Conservation (phyloP, 805 yeast genomes). For the Pichia manshurica region DNA sequence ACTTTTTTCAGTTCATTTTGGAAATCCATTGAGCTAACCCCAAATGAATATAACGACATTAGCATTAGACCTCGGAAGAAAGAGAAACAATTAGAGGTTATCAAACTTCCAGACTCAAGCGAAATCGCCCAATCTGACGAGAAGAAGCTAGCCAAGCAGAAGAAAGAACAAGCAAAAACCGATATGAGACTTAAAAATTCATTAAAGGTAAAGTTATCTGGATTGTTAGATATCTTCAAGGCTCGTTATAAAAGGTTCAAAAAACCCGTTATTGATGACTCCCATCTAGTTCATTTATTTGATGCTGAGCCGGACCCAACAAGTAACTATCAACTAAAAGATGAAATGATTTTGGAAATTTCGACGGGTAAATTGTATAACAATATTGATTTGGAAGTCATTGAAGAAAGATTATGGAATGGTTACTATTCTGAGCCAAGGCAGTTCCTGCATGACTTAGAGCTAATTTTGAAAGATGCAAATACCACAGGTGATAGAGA, state of each 20-base stretch:
- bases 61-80: slow-evolving; percentile 50
- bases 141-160: not conserved
- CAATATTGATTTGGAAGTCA: slow-evolving; percentile 90
- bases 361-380: slow-evolving; percentile 64
- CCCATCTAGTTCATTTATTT: slow-evolving; percentile 66
- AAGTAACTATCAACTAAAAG: slow-evolving; percentile 43
- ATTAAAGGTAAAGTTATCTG: slow-evolving; percentile 78
- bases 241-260: slow-evolving; percentile 82
- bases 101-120: slow-evolving; percentile 3
- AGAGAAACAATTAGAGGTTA: slow-evolving; percentile 34
- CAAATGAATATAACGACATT: slow-evolving; percentile 63
- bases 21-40: slow-evolving; percentile 57
- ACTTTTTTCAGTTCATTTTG: slow-evolving; percentile 52
- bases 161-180: slow-evolving; percentile 34
- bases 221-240: slow-evolving; percentile 84
- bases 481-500: slow-evolving; percentile 76
- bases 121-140: slow-evolving; percentile 2
- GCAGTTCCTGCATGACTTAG: slow-evolving; percentile 81
- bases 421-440: slow-evolving; percentile 91
- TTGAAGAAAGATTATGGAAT: slow-evolving; percentile 95
- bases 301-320: slow-evolving; percentile 45
- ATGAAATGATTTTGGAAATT: slow-evolving; percentile 76
- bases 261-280: slow-evolving; percentile 85
- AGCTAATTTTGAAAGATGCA: slow-evolving; percentile 77
- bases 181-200: slow-evolving; percentile 83